Conservation (phyloP, 2,329 filamentous ascomycete genomes). For the Neopestalotiopsis sp. region DNA sequence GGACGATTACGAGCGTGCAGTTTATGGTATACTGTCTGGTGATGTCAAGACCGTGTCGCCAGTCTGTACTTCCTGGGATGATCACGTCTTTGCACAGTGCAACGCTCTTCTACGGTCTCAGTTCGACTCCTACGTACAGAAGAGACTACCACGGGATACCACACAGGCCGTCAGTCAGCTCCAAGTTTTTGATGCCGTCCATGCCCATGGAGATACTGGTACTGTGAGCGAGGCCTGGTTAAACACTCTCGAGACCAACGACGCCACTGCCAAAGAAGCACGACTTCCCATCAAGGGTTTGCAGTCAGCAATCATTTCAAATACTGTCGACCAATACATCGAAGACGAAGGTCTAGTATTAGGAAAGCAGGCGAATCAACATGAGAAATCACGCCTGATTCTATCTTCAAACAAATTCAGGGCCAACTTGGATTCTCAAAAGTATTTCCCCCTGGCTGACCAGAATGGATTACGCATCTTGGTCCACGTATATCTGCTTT, state of each 20-base stretch:
- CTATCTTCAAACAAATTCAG: conserved; percentile 41
- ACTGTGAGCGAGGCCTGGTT: conserved; percentile 65
- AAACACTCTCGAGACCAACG: conserved; percentile 61
- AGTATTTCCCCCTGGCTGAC: conserved; percentile 61
- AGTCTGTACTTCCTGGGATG: conserved; percentile 82
- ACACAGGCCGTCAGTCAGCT: conserved; percentile 63
- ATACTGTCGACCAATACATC: conserved; percentile 62
- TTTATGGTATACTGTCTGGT: conserved; percentile 89
- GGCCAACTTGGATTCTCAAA: conserved; percentile 45
- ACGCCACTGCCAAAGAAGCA: conserved; percentile 63
- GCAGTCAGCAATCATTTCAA: conserved; percentile 76
- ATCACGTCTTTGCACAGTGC: conserved; percentile 85
- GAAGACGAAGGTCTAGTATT: conserved; percentile 63
- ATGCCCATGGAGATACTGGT: conserved; percentile 63
- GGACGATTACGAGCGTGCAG: conserved; percentile 83
- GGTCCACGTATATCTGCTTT: conserved; percentile 69
- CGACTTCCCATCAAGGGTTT: conserved; percentile 73
- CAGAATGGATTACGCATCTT: conserved; percentile 71
- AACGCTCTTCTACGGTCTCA: conserved; percentile 83
- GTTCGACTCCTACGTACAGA: conserved; percentile 74
- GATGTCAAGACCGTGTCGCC: conserved; percentile 79
- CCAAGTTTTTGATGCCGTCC: conserved; percentile 67
- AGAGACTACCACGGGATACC: conserved; percentile 57
- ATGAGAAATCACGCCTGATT: conserved; percentile 48
- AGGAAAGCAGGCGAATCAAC: conserved; percentile 52